A percentile compares a stretch with the other conserved stretches of the same genome.
phyloP scores from a whole-genome alignment of 2,329 filamentous ascomycete genomes.

The Stenocarpella maydis region DNA sequence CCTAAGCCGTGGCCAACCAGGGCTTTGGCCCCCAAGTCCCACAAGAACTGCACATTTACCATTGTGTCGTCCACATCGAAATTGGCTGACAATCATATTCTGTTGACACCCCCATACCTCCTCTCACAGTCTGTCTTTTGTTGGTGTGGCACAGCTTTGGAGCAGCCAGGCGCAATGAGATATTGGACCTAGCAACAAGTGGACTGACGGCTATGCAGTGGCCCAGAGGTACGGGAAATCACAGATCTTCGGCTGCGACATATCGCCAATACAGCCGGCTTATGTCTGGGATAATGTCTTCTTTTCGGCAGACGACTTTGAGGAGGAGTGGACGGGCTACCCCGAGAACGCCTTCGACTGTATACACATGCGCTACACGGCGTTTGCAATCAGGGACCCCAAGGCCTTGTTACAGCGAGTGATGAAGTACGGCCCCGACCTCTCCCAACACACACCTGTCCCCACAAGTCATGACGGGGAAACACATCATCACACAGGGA shows the following conservation, averaged over 20 bases:
- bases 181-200: background rate
- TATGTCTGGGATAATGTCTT: conserved; percentile 60
- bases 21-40: background rate
- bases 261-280: conserved; percentile 61
- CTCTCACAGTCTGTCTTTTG: background rate
- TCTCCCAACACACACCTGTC: no score
- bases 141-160: background rate
- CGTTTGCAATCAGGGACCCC: conserved; percentile 55
- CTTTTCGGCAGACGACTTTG: conserved; percentile 61
- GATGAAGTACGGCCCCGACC: conserved; percentile 47
- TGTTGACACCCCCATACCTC: background rate
- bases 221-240: conserved; percentile 56
- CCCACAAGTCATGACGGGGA: no score
- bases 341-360: conserved; percentile 55
- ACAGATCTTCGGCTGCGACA: conserved; percentile 56
- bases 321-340: conserved; percentile 58
- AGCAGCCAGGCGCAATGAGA: background rate
- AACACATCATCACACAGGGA: no score
- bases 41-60: background rate
- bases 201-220: conserved; percentile 45
- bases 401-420: conserved; percentile 51
- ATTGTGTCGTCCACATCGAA: background rate
- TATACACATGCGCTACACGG: conserved; percentile 57
- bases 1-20: background rate
- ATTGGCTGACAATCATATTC: background rate